Evolutionary conservation across 495 filamentous ascomycete genomes (phyloP).

Genomic region (Xylaria scruposa): DNA sequence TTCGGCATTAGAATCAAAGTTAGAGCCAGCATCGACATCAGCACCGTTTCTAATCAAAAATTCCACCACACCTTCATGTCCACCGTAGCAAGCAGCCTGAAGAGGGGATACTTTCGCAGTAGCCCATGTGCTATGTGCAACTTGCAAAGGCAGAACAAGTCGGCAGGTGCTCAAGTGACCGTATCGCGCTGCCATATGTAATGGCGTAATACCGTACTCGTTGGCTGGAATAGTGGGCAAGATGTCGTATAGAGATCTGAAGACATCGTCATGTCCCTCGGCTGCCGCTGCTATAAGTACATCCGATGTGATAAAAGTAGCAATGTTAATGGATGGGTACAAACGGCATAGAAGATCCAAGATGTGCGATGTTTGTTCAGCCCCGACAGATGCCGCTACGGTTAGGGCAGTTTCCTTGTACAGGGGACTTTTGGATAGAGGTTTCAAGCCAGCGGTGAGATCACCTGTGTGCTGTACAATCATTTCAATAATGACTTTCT

Average conservation of each 20-base stretch:
- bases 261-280: background rate
- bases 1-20: background rate
- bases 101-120: background rate
- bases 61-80: background rate
- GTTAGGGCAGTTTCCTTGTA: constrained; percentile 2
- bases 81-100: background rate
- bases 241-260: background rate
- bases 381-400: background rate
- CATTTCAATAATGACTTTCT: constrained; percentile 3
- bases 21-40: constrained; percentile 5
- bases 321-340: background rate
- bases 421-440: too few relatives aligned
- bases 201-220: background rate
- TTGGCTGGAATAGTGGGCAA: constrained; percentile 1
- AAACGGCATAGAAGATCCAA: background rate
- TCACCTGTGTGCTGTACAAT: constrained; percentile 1
- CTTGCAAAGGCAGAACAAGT: background rate
- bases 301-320: constrained; percentile 4
- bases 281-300: constrained; percentile 3
- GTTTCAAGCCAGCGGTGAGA: background rate
- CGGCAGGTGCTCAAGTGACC: constrained; percentile 1
- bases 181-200: background rate
- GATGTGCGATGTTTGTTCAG: background rate
- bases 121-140: background rate
- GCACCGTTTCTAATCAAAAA: constrained; percentile 4